Evolutionary conservation across 768 basidiomycete genomes (phyloP).

Genomic region (Russula compacta): DNA sequence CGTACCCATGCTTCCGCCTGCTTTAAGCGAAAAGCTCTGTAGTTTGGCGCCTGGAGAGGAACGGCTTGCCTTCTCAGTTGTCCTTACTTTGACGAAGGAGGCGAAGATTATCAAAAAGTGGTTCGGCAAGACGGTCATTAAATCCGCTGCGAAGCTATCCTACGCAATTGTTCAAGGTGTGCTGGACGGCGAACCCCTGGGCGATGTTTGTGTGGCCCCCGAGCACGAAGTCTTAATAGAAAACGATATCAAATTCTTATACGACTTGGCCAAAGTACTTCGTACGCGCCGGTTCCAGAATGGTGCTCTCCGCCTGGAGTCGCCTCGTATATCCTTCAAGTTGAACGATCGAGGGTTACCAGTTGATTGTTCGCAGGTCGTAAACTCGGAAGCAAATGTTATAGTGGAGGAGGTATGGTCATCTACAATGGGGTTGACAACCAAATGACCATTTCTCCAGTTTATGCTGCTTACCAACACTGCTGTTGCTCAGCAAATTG

Average conservation of each 20-base stretch:
- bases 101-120: conserved; percentile 79
- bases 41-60: conserved; percentile 84
- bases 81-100: conserved; percentile 80
- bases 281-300: conserved; percentile 64
- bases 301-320: conserved; percentile 68
- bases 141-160: conserved; percentile 77
- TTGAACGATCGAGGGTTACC: conserved; percentile 77
- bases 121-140: conserved; percentile 90
- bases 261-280: conserved; percentile 63
- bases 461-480: conserved; percentile 94
- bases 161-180: conserved; percentile 77
- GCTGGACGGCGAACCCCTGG: conserved; percentile 63
- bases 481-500: conserved; percentile 85
- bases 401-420: conserved; percentile 77
- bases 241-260: conserved; percentile 63
- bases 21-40: conserved; percentile 88
- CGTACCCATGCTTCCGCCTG: conserved; percentile 94
- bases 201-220: conserved; percentile 40
- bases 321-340: conserved; percentile 62
- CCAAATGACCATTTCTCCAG: conserved; percentile 31
- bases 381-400: conserved; percentile 61
- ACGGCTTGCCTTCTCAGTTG: conserved; percentile 81
- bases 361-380: conserved; percentile 61
- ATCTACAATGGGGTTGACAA: neutral
- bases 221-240: conserved; percentile 61